phyloP scores from a whole-genome alignment of 805 yeast genomes.

The Monosporozyma servazzii region DNA sequence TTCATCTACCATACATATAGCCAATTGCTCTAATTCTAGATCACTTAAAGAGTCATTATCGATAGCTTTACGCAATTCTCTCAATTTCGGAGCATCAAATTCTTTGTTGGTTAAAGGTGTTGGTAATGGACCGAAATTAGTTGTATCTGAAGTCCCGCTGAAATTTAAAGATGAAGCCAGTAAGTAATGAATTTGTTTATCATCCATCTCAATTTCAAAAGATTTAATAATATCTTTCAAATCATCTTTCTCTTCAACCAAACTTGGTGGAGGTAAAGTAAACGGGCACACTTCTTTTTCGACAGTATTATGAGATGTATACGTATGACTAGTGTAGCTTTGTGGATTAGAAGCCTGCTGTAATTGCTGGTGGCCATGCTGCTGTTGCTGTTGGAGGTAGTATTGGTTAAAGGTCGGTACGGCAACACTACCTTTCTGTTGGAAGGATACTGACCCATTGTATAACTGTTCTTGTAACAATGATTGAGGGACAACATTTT shows the following conservation, averaged over 20 bases:
- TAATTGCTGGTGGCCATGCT: constrained; percentile 1
- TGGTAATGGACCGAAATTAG: constrained; percentile 66
- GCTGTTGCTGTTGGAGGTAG: constrained; percentile 8
- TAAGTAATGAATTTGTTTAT: constrained; percentile 34
- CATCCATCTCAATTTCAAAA: constrained; percentile 18
- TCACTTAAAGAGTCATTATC: constrained; percentile 46
- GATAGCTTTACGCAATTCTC: constrained; percentile 74
- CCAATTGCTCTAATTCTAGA: constrained; percentile 68
- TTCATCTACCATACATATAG: constrained; percentile 77
- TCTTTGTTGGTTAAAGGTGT: constrained; percentile 56
- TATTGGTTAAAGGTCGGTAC: constrained; percentile 21
- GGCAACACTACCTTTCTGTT: constrained; percentile 27
- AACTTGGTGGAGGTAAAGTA: constrained; percentile 27
- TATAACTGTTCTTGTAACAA: constrained; percentile 28
- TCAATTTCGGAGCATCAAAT: constrained; percentile 78
- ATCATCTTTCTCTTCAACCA: constrained; percentile 11
- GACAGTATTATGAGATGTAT: constrained; percentile 8
- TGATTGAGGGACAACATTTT: constrained; percentile 13
- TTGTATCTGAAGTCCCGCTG: constrained; percentile 36
- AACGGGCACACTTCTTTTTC: constrained; percentile 32
- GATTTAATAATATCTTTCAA: constrained; percentile 17
- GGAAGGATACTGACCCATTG: constrained; percentile 27
- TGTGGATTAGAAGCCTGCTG: constrained; percentile 4
- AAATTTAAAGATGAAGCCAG: constrained; percentile 38
- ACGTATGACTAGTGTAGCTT: constrained; percentile 10